These are phyloP conservation scores for Aureobasidium mangrovei DNA, from an alignment of 2,329 filamentous ascomycete genomes.

Conservation along the genomic window DNA sequence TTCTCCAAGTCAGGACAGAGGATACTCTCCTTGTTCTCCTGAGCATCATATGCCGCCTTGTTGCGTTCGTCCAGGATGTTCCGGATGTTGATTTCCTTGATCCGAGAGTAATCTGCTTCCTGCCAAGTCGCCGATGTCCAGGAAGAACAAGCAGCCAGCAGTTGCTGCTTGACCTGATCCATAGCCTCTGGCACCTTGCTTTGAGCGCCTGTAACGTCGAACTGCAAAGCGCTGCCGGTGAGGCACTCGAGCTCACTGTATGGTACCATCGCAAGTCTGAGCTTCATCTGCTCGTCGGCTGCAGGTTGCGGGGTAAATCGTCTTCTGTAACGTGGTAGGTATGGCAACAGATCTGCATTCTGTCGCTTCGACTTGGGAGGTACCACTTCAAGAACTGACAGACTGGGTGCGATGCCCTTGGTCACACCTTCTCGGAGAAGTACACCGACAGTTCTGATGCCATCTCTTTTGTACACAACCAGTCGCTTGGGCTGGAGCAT, in stretches of 20 bases:
- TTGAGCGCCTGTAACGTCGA: conserved; percentile 31
- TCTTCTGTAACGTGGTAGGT: conserved; percentile 60
- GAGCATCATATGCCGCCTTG: conserved; percentile 54
- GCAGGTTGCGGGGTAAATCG: conserved; percentile 61
- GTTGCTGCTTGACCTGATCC: conserved; percentile 56
- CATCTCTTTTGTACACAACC: conserved; percentile 72
- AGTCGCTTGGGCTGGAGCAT: conserved; percentile 69
- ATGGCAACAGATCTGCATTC: conserved; percentile 79
- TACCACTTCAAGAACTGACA: conserved; percentile 73
- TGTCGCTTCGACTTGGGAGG: conserved; percentile 60
- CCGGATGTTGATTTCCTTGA: conserved; percentile 74
- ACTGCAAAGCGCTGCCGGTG: conserved; percentile 52
- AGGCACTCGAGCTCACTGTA: conserved; percentile 77
- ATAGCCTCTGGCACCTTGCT: conserved; percentile 39
- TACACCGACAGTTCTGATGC: conserved; percentile 72
- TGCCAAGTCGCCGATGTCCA: conserved; percentile 73
- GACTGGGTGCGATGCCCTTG: conserved; percentile 55
- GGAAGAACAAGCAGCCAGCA: conserved; percentile 59
- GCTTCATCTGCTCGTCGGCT: conserved; percentile 55
- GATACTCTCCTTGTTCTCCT: conserved; percentile 52
- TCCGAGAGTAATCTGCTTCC: conserved; percentile 70
- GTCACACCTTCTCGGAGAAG: conserved; percentile 67
- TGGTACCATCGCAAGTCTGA: conserved; percentile 60
- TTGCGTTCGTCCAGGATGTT: conserved; percentile 67
- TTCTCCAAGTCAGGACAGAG: conserved; percentile 73